Evolutionary conservation across 2,329 filamentous ascomycete species (phyloP), one percentile per base, ranked within the genome.

Genomic region (Raffaelea arxii): DNA sequence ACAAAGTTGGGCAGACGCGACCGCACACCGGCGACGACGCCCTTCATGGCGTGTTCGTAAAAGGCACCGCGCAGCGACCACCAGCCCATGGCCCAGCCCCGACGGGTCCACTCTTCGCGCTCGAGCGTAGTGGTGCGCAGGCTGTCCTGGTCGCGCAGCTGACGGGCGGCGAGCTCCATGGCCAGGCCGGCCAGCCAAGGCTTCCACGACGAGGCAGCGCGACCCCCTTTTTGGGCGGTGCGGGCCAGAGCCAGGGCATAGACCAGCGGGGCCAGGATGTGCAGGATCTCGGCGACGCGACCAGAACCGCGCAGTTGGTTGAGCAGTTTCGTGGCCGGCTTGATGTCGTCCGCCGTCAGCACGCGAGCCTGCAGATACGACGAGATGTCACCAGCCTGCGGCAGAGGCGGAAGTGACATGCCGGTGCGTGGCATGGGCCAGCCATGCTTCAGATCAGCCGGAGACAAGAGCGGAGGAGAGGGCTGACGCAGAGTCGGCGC

Each of bases 351-450:
- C 9, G 92, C 88, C 0, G 88, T 95, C 41, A 98, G 74, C 12
- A 97, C 91, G 54, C 94, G 90, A 27, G 84, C 83, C 22, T 94
- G 78, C 4, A 98, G 77, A 63, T 94, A 98, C 39, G 78, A 80
- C 43, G 86, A 87, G 49, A 96, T 90, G 56, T 95, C 87, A 44
- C 82, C 77, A 1, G 84, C 77, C 47, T 84, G 82, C 0, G 92
- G 92, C 16, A 98, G 72, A 41, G 80, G 84, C 1, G 92, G 91
- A 41, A 98, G 75, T 23, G 80, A 85, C 56, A 94, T 75, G 30
- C 89, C 88, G 0, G 92, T 98, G 49, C 92, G 76, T n/a, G 91
- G 91, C 91, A 98, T 97, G 14, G 76, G 78, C 86, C 91, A 97
- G 53, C 80, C 81, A 52, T 71, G 74, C 46, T 71, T 68, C 51